Base-by-base conservation (phyloP, 2,329 filamentous ascomycete species). In the Blumeria graminis region DNA sequence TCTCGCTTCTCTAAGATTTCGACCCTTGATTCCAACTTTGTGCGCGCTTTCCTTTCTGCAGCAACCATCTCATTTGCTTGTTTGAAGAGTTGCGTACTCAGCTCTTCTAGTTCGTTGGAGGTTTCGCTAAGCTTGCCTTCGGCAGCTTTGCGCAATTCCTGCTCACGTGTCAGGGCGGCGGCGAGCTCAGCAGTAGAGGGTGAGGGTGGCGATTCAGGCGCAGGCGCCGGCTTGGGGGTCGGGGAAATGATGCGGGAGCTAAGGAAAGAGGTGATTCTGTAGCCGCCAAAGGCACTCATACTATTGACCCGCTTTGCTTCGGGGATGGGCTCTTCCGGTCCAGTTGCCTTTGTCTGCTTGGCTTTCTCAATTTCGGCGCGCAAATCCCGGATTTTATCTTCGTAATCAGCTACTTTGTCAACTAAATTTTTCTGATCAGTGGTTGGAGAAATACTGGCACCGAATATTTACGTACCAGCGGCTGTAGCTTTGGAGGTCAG, bases 21-120 rank as follows among this genome's bases (percentile, higher is more conserved):
- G 7, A 92, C 75, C 41, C 83, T 71, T 66, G 83, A 79, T 69
- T 88, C 83, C 28, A 92, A 72, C 64, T 75, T 77, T 6, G 82
- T 83, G 58, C 84, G 71, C 36, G 82, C 82, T 57, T 78, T 75
- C 46, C 86, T 72, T 71, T 92, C 86, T 16, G 76, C 73, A 1
- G 86, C 84, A 18, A 92, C 86, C 86, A 92, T 92, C 69, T 88
- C 80, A 67, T 92, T 92, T 55, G 86, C 86, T 70, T 89, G 81
- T 69, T 85, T 80, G 67, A 92, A 92, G 56, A 92, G 70, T 55
- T 76, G 76, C 18, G 77, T 82, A 64, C 77, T 85, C 60, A 92
- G 71, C 69, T 92, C 86, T 69, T 90, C 86, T 18, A 90, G 76
- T 70, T 92, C 86, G 11, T 71, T 74, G 63, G 77, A 81, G 55